phyloP scores from a whole-genome alignment of 1,139 yeast genomes.

The Blastobotrys arbuscula region DNA sequence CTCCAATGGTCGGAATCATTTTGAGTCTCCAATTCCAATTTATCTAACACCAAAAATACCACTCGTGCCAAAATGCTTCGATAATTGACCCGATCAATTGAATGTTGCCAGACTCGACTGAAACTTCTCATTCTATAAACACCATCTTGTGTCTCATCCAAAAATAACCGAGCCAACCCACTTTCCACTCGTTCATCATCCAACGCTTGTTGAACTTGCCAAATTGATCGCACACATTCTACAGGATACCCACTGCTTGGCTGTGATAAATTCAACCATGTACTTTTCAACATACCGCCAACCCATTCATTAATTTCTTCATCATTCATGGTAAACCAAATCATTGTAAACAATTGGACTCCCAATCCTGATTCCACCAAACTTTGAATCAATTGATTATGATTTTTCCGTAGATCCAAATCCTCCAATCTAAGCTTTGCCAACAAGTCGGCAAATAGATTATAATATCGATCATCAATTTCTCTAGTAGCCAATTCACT shows the following conservation, averaged over 20 bases:
- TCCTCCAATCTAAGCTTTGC: slow-evolving; percentile 20
- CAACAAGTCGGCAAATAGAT: slow-evolving; percentile 41
- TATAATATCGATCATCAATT: slow-evolving; percentile 9
- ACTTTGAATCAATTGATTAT: slow-evolving; percentile 30
- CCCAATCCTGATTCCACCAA: slow-evolving; percentile 23
- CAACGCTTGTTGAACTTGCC: slow-evolving; percentile 34
- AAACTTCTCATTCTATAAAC: slow-evolving; percentile 29
- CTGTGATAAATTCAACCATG: slow-evolving; percentile 13
- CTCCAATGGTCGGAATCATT: slow-evolving; percentile 33
- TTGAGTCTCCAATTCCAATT: slow-evolving; percentile 30
- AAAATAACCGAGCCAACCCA: slow-evolving; percentile 32
- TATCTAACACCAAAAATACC: slow-evolving; percentile 64
- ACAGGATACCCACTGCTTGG: slow-evolving; percentile 39
- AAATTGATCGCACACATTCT: slow-evolving; percentile 50
- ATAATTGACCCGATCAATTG: slow-evolving; percentile 37
- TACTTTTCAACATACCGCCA: slow-evolving; percentile 8
- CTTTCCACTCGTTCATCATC: slow-evolving; percentile 35
- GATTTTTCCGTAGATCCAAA: background rate
- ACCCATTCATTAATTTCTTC: slow-evolving; percentile 24
- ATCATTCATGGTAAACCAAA: slow-evolving; percentile 1
- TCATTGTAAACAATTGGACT: slow-evolving; percentile 6
- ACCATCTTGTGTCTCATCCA: slow-evolving; percentile 15
- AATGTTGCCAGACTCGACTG: slow-evolving; percentile 39
- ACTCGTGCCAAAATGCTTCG: slow-evolving; percentile 55
- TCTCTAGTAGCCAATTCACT: background rate